These are phyloP conservation scores for Solanum chmielewskii DNA, from an alignment of 257 asterid genomes.

Conservation along the genomic window DNA sequence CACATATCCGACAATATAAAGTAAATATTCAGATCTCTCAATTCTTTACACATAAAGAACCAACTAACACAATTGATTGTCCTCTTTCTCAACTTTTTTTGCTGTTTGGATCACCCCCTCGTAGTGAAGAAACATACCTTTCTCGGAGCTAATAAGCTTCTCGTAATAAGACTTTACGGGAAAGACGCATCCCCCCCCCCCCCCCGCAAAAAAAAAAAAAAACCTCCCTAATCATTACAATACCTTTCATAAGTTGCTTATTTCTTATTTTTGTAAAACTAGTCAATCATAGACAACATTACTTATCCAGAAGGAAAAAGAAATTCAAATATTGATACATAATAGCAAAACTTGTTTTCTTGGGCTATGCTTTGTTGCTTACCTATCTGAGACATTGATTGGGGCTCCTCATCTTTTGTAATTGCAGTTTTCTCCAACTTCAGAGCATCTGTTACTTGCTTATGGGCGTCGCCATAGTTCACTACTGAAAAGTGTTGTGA, in stretches of 20 bases:
- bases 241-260: not conserved
- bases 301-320: not conserved
- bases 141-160: not conserved
- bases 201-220: too few species aligned
- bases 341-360: too few species aligned
- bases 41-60: not conserved
- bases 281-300: not conserved
- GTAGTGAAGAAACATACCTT: not conserved
- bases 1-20: not conserved
- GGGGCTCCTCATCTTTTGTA: not conserved
- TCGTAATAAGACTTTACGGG: not conserved
- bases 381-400: not conserved
- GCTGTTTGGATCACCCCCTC: not conserved
- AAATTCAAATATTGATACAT: not conserved
- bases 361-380: not conserved
- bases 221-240: not conserved
- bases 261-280: not conserved
- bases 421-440: slow-evolving; percentile 89
- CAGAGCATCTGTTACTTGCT: slow-evolving; percentile 90
- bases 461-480: slow-evolving; percentile 94
- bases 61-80: not conserved
- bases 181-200: too few species aligned
- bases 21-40: not conserved
- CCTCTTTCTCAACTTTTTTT: not conserved
- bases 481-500: slow-evolving; percentile 82